phyloP scores from a whole-genome alignment of 176 grass and related monocot species.

The Pharus latifolius region DNA sequence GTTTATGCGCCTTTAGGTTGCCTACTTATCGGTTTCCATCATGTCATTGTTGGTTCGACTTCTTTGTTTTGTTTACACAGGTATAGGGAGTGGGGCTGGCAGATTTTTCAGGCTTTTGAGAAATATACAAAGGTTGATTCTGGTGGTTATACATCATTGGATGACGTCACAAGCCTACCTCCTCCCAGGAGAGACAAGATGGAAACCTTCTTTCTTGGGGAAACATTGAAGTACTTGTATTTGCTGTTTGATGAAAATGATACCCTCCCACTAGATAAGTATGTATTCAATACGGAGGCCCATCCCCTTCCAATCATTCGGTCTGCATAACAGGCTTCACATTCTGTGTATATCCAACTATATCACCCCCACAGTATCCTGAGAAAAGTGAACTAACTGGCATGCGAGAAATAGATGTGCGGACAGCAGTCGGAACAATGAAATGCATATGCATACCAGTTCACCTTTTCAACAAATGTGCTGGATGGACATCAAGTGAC shows the following conservation, averaged over 20 bases:
- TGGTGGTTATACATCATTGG: slow-evolving; percentile 79
- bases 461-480: neutral
- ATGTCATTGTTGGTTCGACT: neutral
- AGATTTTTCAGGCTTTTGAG: slow-evolving; percentile 91
- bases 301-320: slow-evolving; percentile 76
- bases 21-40: neutral
- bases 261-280: slow-evolving; percentile 75
- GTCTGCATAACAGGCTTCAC: slow-evolving; percentile 14
- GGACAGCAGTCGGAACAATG: slow-evolving; percentile 8
- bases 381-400: slow-evolving; percentile 13
- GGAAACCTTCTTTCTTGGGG: slow-evolving; percentile 88
- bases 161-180: slow-evolving; percentile 85
- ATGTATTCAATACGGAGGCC: slow-evolving; percentile 92
- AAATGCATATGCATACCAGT: neutral
- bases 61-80: slow-evolving; percentile 33
- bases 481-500: neutral
- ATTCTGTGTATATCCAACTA: slow-evolving; percentile 31
- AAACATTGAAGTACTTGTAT: slow-evolving; percentile 97
- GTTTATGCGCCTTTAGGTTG: neutral
- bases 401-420: neutral
- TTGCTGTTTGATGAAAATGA: slow-evolving; percentile 83
- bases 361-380: slow-evolving; percentile 11
- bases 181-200: slow-evolving; percentile 91
- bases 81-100: slow-evolving; percentile 98
- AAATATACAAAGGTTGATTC: slow-evolving; percentile 89